phyloP scores from a whole-genome alignment of 129 eudicot species.

The Artemisia argyi region DNA sequence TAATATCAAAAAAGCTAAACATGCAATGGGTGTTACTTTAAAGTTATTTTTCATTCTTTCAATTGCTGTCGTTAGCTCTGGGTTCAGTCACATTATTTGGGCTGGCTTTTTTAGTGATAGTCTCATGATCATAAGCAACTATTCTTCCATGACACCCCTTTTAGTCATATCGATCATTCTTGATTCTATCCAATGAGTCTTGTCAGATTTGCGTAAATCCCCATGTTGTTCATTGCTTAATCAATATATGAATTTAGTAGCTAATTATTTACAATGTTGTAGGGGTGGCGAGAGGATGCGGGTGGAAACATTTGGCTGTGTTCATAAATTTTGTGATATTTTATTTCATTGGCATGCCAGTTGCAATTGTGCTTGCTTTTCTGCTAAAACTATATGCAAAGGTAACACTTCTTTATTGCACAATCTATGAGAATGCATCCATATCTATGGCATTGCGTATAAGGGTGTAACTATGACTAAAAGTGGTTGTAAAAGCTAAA shows the following conservation, averaged over 20 bases:
- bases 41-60: slow-evolving; percentile 60
- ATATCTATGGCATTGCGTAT: too few relatives aligned
- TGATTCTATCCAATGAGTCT: slow-evolving; percentile 72
- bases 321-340: slow-evolving; percentile 52
- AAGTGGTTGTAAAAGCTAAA: too few relatives aligned
- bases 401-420: slow-evolving; percentile 35
- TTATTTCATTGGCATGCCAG: slow-evolving; percentile 61
- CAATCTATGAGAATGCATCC: neutral
- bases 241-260: neutral
- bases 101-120: slow-evolving; percentile 67
- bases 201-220: slow-evolving; percentile 54
- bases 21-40: slow-evolving; percentile 58
- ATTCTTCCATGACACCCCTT: slow-evolving; percentile 60
- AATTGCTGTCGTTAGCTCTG: slow-evolving; percentile 44
- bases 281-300: slow-evolving; percentile 93
- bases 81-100: slow-evolving; percentile 66
- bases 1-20: slow-evolving; percentile 51
- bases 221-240: neutral
- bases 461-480: too few relatives aligned
- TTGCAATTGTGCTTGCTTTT: slow-evolving; percentile 61
- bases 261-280: neutral
- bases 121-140: slow-evolving; percentile 40
- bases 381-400: slow-evolving; percentile 53
- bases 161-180: slow-evolving; percentile 47
- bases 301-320: slow-evolving; percentile 73